Conservation (phyloP, 2,329 filamentous ascomycete genomes). For the Fusarium newnesense region DNA sequence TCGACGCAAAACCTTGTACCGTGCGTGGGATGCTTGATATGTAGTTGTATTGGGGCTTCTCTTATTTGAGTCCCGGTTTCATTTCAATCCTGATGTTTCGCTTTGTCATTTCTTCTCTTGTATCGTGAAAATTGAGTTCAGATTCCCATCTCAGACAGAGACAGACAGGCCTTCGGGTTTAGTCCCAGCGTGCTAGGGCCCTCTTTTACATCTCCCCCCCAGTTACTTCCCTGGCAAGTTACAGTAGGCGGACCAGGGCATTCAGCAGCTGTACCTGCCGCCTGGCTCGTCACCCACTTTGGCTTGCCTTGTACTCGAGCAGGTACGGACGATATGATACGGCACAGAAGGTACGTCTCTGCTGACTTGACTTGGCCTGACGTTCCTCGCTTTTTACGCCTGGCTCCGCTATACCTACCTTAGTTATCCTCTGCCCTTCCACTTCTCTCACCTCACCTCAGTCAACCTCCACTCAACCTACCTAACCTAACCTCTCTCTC, state of each 20-base stretch:
- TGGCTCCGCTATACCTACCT: slow-evolving; percentile 20
- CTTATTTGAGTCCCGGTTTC: slow-evolving; percentile 1
- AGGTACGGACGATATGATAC: background rate
- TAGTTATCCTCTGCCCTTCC: slow-evolving; percentile 22
- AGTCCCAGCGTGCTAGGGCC: slow-evolving; percentile 21
- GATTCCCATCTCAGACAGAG: slow-evolving; percentile 14
- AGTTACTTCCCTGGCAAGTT: slow-evolving; percentile 18
- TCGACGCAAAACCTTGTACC: background rate
- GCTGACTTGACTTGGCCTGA: slow-evolving; percentile 28
- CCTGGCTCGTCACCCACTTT: slow-evolving; percentile 12
- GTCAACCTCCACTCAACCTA: slow-evolving; percentile 28
- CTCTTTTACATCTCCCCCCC: slow-evolving; percentile 26
- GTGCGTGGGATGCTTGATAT: slow-evolving; percentile 2
- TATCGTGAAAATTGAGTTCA: slow-evolving; percentile 15
- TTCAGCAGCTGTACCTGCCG: slow-evolving; percentile 21
- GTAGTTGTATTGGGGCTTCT: background rate
- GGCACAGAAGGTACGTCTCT: slow-evolving; percentile 6
- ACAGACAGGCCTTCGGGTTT: background rate
- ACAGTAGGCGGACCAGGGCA: slow-evolving; percentile 13
- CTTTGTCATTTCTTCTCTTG: slow-evolving; percentile 1
- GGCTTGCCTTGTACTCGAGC: slow-evolving; percentile 12
- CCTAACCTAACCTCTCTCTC: slow-evolving; percentile 23
- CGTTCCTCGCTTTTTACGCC: slow-evolving; percentile 16
- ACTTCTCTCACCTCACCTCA: slow-evolving; percentile 16
- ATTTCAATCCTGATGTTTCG: background rate